These are phyloP conservation scores for Mrakia frigida DNA, from an alignment of 768 basidiomycete species.

Conservation along the genomic window DNA sequence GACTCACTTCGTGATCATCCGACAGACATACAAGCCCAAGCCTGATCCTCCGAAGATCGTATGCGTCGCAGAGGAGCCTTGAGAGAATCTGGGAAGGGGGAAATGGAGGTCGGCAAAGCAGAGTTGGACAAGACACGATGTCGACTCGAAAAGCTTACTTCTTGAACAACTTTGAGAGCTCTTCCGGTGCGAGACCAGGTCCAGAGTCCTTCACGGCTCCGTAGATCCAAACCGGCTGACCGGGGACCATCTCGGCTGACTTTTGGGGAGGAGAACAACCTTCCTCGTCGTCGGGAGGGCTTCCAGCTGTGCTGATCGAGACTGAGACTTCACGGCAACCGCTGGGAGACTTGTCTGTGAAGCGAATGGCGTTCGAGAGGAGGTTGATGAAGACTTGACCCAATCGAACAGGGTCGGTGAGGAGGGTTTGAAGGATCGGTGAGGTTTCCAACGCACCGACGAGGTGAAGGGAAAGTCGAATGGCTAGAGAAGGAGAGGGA, in stretches of 20 bases:
- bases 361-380: slow-evolving; percentile 41
- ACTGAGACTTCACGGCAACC: slow-evolving; percentile 41
- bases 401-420: slow-evolving; percentile 40
- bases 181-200: slow-evolving; percentile 45
- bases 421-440: background rate
- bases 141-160: slow-evolving; percentile 29
- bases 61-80: slow-evolving; percentile 41
- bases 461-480: background rate
- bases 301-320: slow-evolving; percentile 40
- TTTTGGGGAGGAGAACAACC: slow-evolving; percentile 39
- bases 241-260: background rate
- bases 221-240: slow-evolving; percentile 11
- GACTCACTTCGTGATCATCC: slow-evolving; percentile 39
- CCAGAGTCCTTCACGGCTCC: slow-evolving; percentile 28
- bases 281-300: slow-evolving; percentile 39
- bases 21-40: slow-evolving; percentile 47
- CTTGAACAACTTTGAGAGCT: slow-evolving; percentile 46
- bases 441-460: background rate
- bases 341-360: slow-evolving; percentile 40
- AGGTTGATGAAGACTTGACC: slow-evolving; percentile 43
- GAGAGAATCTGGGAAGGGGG: slow-evolving; percentile 40
- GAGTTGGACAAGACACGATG: background rate
- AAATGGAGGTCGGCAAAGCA: background rate
- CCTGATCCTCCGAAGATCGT: slow-evolving; percentile 43
- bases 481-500: background rate